Percentiles rank a stretch among this genome's conserved stretches.
Conservation (phyloP, 306 rosid genomes). For the Purshia tridentata region DNA sequence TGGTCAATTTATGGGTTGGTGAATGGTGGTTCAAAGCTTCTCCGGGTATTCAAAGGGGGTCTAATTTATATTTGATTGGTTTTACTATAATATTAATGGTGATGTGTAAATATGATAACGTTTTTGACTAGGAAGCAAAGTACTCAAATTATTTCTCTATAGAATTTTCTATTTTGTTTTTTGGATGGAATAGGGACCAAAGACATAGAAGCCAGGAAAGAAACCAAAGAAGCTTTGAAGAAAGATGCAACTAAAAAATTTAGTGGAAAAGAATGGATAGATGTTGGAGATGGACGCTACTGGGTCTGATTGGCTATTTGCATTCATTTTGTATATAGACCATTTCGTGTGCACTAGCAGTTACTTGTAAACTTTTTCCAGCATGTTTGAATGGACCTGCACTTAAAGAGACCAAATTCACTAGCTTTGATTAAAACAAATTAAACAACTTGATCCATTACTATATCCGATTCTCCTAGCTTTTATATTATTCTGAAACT, state of each 20-base stretch:
- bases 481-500: not conserved
- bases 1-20: not conserved
- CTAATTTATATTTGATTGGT: constrained; percentile 5
- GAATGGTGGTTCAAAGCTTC: not conserved
- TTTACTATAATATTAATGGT: not conserved
- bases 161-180: not conserved
- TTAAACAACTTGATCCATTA: not conserved
- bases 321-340: not conserved
- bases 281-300: not conserved
- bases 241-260: not conserved
- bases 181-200: constrained; percentile 1
- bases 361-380: not conserved
- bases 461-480: not conserved
- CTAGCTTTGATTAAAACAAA: not conserved
- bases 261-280: not conserved
- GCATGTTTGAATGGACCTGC: constrained; percentile 8
- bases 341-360: not conserved
- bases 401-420: not conserved
- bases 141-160: constrained; percentile 11
- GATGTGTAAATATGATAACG: not conserved
- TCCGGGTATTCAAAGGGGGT: not conserved
- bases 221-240: not conserved
- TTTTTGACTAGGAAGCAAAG: not conserved
- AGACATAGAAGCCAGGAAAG: not conserved
- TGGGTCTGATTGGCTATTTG: constrained; percentile 13